phyloP scores from a whole-genome alignment of 495 filamentous ascomycete genomes.

The Podospora fimiseda region DNA sequence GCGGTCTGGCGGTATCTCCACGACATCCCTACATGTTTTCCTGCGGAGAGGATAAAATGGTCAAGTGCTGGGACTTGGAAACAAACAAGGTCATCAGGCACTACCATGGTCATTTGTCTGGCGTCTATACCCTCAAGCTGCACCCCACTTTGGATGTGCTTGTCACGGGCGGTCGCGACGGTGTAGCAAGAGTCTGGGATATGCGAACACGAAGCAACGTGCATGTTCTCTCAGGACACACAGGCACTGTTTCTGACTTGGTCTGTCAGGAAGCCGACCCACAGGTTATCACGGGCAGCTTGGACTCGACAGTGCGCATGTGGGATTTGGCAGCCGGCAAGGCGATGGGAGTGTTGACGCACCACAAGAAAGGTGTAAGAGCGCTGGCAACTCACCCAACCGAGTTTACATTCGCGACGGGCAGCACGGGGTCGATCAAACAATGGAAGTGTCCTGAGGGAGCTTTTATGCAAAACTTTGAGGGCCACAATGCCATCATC shows the following conservation, averaged over 20 bases:
- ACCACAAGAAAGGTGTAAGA: slow-evolving; percentile 97
- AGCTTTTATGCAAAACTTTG: slow-evolving; percentile 99
- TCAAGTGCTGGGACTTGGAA: slow-evolving; percentile 99
- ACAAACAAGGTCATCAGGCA: slow-evolving; percentile 98
- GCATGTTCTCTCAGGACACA: slow-evolving; percentile 88
- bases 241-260: slow-evolving; percentile 77
- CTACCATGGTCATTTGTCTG: slow-evolving; percentile 95
- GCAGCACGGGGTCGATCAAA: slow-evolving; percentile 90
- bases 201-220: slow-evolving; percentile 95
- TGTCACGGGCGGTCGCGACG: slow-evolving; percentile 91
- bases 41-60: slow-evolving; percentile 99
- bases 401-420: slow-evolving; percentile 95
- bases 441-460: slow-evolving; percentile 99
- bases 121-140: slow-evolving; percentile 85
- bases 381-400: slow-evolving; percentile 78
- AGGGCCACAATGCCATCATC: slow-evolving; percentile 92
- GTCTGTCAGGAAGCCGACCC: slow-evolving; percentile 95
- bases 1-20: slow-evolving; percentile 87
- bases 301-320: slow-evolving; percentile 86
- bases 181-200: slow-evolving; percentile 93
- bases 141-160: slow-evolving; percentile 94
- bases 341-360: slow-evolving; percentile 90
- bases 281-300: slow-evolving; percentile 84
- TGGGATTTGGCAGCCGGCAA: slow-evolving; percentile 98
- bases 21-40: slow-evolving; percentile 97